Evolutionary conservation across 176 grass and related monocot genomes (phyloP), one percentile per base, ranked within the genome.

Genomic region (Triticum dicoccoides): DNA sequence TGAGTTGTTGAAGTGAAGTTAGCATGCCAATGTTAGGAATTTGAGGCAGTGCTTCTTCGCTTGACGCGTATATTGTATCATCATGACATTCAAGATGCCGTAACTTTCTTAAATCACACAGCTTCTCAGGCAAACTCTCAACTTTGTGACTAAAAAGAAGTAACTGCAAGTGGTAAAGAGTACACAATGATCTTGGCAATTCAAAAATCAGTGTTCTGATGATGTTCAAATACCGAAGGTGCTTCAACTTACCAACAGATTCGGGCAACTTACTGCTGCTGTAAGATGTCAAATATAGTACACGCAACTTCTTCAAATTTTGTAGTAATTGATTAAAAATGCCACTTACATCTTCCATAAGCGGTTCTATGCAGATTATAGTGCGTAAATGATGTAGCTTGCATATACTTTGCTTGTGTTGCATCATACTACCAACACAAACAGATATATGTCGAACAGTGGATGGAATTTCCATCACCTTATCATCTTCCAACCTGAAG

Each of bases 1-100:
- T 0, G 5, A 81, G 4, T 5, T 35, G 2, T 27, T 83, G 73
- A 3, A 69, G 73, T 4, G 2, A 83, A 37, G 80, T 83, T 8
- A 88, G 39, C 65, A 13, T 84, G 20, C 87, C 74, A 63, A 84
- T 79, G 15, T 79, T 5, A 23, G 9, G 35, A 9, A 41, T 71
- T 71, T 71, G 20, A 23, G 69, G 21, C 34, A 8, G 58, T 9
- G 67, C 9, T 12, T 5, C 1, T 21, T 69, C 5, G 25, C 2
- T 0, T 4, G 14, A 6, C 14, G 1, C 0, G 65, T 25, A 13
- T 65, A 65, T 15, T 15, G 0, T 69, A 37, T 69, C 8, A 37
- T 9, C 2, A 5, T 33, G 21, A 0, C 9, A 1, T 65, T 45
- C 23, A 41, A 80, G 23, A 5, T 66, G 8, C 0, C 14, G 37